phyloP scores from a whole-genome alignment of 23 red algal species.

The Gracilaria caudata region DNA sequence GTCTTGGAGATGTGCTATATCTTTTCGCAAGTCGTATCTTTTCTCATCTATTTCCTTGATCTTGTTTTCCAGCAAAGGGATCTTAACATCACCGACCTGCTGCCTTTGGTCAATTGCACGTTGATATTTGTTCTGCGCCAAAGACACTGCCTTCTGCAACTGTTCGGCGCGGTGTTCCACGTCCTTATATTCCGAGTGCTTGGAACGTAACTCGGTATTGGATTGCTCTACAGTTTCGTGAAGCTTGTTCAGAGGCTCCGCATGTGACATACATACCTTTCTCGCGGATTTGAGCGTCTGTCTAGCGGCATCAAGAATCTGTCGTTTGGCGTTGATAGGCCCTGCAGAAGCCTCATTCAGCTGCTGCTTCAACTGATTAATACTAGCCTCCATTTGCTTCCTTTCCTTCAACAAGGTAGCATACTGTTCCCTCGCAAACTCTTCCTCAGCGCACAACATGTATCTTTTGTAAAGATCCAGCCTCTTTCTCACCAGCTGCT shows the following conservation, averaged over 20 bases:
- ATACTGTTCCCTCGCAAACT: conserved; percentile 11
- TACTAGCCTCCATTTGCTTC: conserved; percentile 24
- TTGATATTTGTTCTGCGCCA: conserved; percentile 14
- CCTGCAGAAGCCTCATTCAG: conserved; percentile 4
- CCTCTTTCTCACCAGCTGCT: conserved; percentile 33
- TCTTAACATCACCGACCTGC: conserved; percentile 16
- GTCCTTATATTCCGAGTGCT: conserved; percentile 25
- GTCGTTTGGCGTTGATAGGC: conserved; percentile 30
- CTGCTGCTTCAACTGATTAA: conserved; percentile 9
- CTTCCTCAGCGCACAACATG: conserved; percentile 35
- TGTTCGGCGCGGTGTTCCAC: conserved; percentile 21
- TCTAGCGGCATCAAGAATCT: conserved; percentile 44
- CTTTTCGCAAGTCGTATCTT: conserved; percentile 21
- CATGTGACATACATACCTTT: neutral
- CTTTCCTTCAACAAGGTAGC: conserved; percentile 20
- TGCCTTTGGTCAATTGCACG: neutral
- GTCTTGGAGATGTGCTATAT: neutral
- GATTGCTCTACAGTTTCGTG: conserved; percentile 4
- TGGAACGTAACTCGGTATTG: conserved; percentile 10
- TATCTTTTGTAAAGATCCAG: conserved; percentile 63
- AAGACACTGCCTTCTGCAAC: conserved; percentile 21
- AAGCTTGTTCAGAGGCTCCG: neutral
- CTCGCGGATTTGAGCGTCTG: conserved; percentile 20
- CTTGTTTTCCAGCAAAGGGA: conserved; percentile 8
- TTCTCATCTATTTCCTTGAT: conserved; percentile 15